Evolutionary conservation across 495 filamentous ascomycete genomes (phyloP), one percentile per base, ranked within the genome.

Genomic region (Amniculicola lignicola): DNA sequence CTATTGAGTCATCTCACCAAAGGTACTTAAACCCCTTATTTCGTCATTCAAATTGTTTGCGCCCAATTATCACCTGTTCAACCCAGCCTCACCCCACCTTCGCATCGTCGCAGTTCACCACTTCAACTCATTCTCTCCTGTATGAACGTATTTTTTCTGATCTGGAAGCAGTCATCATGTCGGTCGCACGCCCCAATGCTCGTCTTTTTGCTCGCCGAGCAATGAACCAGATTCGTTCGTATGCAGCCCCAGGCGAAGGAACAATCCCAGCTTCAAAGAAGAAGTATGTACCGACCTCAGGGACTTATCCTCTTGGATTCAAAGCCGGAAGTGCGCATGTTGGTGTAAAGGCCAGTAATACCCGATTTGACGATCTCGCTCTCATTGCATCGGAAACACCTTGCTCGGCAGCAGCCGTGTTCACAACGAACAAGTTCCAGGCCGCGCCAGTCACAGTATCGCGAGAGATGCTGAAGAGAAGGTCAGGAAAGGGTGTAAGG

Each of bases 341-440:
- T 27, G 93, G 93, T 52, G 89, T 99, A 35, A 99, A 99, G 75
- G 82, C 90, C 0, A 81, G 81, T 45, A 96, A 96, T 72, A 96
- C 83, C 24, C 85, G 81, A 37, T 87, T 88, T 65, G 88, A 90
- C 12, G 93, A 99, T 66, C 79, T 99, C 35, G 89, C 91, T 16
- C 77, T 99, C 45, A 79, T 99, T 54, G 81, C 84, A 18, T 97
- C 94, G 7, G 87, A 95, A 54, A 79, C 78, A 39, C 94, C 90
- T 25, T 96, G 90, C 70, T 81, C 88, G n/a, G 93, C 86, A 4
- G 90, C 91, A 1, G 92, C 90, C 2, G 93, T 97, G 10, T 94
- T 96, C 75, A 99, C 93, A 38, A 90, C 90, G 72, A 99, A 97
- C 75, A 93, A 91, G 70, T 99, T 97, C 74, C 91, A 95, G 68